A percentile compares a stretch with the other conserved stretches of the same genome.
Evolutionary conservation across 192 early-diverging fungal species (phyloP).

Genomic region (Coemansia aciculifera): DNA sequence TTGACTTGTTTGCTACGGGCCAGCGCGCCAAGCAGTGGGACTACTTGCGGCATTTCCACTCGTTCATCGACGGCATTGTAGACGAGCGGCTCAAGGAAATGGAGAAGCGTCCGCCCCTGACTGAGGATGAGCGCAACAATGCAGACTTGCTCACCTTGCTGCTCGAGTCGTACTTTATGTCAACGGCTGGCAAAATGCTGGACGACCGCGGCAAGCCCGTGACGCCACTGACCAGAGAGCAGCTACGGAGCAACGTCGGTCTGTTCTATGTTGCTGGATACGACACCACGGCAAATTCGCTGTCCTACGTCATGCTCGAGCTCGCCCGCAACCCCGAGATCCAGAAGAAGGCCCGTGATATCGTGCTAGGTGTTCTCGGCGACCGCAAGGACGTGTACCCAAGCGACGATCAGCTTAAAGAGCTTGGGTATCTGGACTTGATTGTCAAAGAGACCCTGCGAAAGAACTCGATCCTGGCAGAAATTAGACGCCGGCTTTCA

Average conservation of each 20-base stretch:
- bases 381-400: conserved; percentile 57
- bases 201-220: conserved; percentile 48
- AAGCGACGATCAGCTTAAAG: conserved; percentile 55
- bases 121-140: conserved; percentile 49
- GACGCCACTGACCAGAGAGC: conserved; percentile 44
- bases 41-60: conserved; percentile 40
- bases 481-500: conserved; percentile 45
- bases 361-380: conserved; percentile 58
- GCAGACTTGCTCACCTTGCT: conserved; percentile 60
- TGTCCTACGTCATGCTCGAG: conserved; percentile 56
- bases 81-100: conserved; percentile 34
- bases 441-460: conserved; percentile 58
- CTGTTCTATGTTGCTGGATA: conserved; percentile 62
- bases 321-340: conserved; percentile 52
- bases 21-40: conserved; percentile 44
- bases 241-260: conserved; percentile 54
- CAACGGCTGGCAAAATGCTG: conserved; percentile 46
- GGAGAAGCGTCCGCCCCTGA: conserved; percentile 38
- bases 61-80: conserved; percentile 53
- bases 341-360: conserved; percentile 58
- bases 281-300: conserved; percentile 61
- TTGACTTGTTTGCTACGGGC: conserved; percentile 53
- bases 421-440: conserved; percentile 55
- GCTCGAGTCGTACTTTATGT: conserved; percentile 53
- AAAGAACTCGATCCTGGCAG: conserved; percentile 53